Evolutionary conservation across 2,329 filamentous ascomycete genomes (phyloP), one percentile per base, ranked within the genome.

Genomic region (Aureobasidium sp.): DNA sequence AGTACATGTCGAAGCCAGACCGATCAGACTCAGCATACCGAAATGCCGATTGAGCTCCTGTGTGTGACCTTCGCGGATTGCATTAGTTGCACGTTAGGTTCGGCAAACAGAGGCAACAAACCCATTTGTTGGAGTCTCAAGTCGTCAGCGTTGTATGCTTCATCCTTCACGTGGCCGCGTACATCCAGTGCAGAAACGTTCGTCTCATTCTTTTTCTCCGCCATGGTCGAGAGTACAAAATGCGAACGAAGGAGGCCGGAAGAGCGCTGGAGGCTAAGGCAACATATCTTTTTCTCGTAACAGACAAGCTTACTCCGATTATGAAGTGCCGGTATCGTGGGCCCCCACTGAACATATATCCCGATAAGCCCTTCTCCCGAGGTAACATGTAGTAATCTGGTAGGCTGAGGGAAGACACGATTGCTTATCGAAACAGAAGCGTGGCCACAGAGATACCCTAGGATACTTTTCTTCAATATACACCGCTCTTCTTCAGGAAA

Each of bases 1-100:
- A 22, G 62, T 65, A 41, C 62, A 61, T 44, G 62, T 65, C 9
- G 61, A 64, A 34, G 62, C 59, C 25, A 62, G 49, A 5, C 48
- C 48, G 20, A 62, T 55, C 12, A 62, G 22, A 55, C 59, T 62
- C n/a, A 53, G 39, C 48, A 53, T 37, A 34, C 39, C 47, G 39
- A 62, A 55, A n/a, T 62, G 48, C 8, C 59, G 59, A 14, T 48
- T 14, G 6, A 62, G 48, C 41, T 62, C 59, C 25, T 62, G 59
- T 1, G 36, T 62, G 12, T 62, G 49, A 12, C 48, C 59, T 60
- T 42, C 6, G 12, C 14, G n/a, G 15, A 17, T 8, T 11, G 27
- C 9, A 20, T 60, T 25, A 60, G 44, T 11, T 25, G n/a, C 22
- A 39, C n/a, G 34, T 42, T 41, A 8, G 15, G 11, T 14, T 5